Conservation (phyloP, 2,329 filamentous ascomycete genomes). For the Thelonectria rubi region DNA sequence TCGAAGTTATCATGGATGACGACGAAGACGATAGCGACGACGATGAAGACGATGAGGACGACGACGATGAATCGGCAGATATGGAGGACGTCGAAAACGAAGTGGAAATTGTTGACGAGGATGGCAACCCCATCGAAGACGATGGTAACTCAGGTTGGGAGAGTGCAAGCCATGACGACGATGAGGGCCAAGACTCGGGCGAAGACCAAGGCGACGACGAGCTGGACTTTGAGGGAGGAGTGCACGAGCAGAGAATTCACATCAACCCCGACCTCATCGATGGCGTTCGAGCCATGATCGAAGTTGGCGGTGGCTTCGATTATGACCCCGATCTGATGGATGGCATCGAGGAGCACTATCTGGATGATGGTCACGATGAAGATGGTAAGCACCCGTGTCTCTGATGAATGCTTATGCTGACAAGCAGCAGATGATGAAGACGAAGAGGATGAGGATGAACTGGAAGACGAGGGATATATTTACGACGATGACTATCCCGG, state of each 20-base stretch:
- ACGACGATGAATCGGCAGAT: constrained; percentile 56
- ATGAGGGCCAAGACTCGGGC: constrained; percentile 57
- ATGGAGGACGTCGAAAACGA: constrained; percentile 64
- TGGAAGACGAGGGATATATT: constrained; percentile 73
- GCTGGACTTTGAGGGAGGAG: constrained; percentile 64
- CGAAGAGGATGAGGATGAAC: constrained; percentile 74
- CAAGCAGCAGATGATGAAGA: constrained; percentile 54
- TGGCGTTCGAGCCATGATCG: constrained; percentile 65
- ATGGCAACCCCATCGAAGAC: constrained; percentile 66
- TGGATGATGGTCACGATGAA: constrained; percentile 68
- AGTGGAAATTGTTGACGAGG: constrained; percentile 70
- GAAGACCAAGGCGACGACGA: constrained; percentile 52
- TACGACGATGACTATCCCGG: constrained; percentile 68
- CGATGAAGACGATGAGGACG: constrained; percentile 65
- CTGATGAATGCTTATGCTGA: constrained; percentile 6
- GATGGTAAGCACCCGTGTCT: constrained; percentile 52
- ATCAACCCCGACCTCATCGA: constrained; percentile 60
- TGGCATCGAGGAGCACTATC: constrained; percentile 61
- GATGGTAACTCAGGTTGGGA: constrained; percentile 70
- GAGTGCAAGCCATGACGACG: constrained; percentile 66
- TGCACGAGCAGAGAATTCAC: constrained; percentile 60
- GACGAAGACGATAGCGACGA: constrained; percentile 72
- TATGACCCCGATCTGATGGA: constrained; percentile 64
- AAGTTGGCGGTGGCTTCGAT: constrained; percentile 55
- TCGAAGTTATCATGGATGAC: constrained; percentile 83